Conservation (phyloP, 2,329 filamentous ascomycete species). For the Fusarium dimerum region DNA sequence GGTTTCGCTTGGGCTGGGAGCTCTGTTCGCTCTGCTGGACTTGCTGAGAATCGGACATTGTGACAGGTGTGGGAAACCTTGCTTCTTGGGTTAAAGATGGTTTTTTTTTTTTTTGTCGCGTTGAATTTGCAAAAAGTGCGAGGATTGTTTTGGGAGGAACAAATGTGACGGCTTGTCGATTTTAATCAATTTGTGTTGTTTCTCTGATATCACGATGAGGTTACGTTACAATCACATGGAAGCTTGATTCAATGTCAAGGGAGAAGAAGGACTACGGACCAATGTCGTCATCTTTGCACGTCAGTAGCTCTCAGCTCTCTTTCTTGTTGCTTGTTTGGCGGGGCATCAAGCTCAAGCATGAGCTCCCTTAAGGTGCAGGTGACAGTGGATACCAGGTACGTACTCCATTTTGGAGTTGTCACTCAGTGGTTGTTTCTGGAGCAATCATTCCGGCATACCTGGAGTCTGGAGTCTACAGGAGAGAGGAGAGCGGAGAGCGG, state of each 20-base stretch:
- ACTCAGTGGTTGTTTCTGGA: background rate
- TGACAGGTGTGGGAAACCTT: background rate
- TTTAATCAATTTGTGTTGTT: conserved; percentile 9
- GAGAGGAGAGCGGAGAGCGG: too few species aligned
- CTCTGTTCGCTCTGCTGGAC: conserved; percentile 8
- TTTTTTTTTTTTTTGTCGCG: too few species aligned
- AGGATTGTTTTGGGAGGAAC: background rate
- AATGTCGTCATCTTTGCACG: conserved; percentile 23
- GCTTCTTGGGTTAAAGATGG: background rate
- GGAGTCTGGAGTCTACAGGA: too few species aligned
- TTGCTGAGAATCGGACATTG: conserved; percentile 24
- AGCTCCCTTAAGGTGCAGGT: conserved; percentile 5
- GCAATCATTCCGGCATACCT: background rate
- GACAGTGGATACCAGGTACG: background rate
- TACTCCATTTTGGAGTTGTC: background rate
- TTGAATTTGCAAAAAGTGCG: conserved; percentile 1
- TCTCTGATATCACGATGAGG: background rate
- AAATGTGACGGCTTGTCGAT: conserved; percentile 18
- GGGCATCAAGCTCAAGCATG: conserved; percentile 2
- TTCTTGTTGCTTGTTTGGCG: background rate
- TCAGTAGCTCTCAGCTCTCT: background rate
- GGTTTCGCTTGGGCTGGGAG: conserved; percentile 27
- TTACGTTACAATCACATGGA: background rate
- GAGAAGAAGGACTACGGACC: conserved; percentile 15
- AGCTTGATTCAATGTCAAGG: conserved; percentile 5